Base-by-base conservation (phyloP, 805 yeast species). In the Candida corydali region DNA sequence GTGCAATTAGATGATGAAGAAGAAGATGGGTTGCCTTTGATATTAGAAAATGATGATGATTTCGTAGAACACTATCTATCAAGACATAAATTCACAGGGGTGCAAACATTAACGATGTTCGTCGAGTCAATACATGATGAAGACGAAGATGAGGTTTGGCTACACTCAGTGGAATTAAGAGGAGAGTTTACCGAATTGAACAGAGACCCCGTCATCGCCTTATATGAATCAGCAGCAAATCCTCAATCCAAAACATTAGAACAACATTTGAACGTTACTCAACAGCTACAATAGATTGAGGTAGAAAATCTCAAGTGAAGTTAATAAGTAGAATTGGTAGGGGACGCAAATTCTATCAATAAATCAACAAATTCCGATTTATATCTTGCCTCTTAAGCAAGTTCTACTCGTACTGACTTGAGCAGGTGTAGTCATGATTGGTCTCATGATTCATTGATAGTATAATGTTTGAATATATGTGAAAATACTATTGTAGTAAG, bases 141-240 rank as follows among this genome's bases (percentile, higher is more conserved):
- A 66, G 78, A 64, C 5, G 61, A 54, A 36, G 82, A 77, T 35
- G 62, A 68, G 17, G 69, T 80, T 4, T 73, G 68, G 37, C 37
- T 89, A 2, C 80, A 80, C 46, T 82, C 79, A 47, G 59, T 89
- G 29, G 97, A 94, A 39, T 57, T 91, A 17, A 66, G 96, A 31
- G 98, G 98, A 1, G 83, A 78, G 44, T 72, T 58, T 41, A 66
- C 75, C 5, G 75, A 70, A 25, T 54, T 83, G 34, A 55, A 65
- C 22, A 73, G 72, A 43, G 86, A 83, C 28, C 95, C 96, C 0
- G 76, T 86, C 12, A 70, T 83, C 11, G 70, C 95, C 0, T 52
- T 85, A 15, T 91, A 89, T 57, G 98, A 91, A 59, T 76, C 88
- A 38, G 94, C 96, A 0, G 93, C 97, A 3, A 89, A 89, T 55